Percentiles rank a stretch among this genome's conserved stretches.
These are phyloP conservation scores for Xylaria sp. DNA, from an alignment of 2,329 filamentous ascomycete genomes.

Conservation along the genomic window DNA sequence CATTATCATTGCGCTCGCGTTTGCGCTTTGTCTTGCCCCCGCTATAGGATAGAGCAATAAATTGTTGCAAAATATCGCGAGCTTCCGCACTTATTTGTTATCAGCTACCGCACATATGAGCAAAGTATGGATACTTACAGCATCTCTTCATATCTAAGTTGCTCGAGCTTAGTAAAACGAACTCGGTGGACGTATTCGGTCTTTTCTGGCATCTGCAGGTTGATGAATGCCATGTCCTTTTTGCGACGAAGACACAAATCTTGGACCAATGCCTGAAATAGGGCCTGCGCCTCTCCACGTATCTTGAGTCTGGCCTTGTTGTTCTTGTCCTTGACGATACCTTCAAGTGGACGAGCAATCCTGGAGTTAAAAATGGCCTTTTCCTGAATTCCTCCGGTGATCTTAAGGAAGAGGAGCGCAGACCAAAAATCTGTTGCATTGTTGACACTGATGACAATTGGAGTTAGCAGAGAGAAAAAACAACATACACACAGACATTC, in stretches of 20 bases:
- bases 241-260: conserved; percentile 82
- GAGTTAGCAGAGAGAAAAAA: conserved; percentile 42
- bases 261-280: conserved; percentile 82
- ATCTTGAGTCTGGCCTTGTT: conserved; percentile 54
- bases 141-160: conserved; percentile 79
- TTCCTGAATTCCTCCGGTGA: conserved; percentile 79
- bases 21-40: conserved; percentile 50
- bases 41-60: conserved; percentile 48
- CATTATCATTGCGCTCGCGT: conserved; percentile 50
- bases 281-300: conserved; percentile 62
- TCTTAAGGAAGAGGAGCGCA: conserved; percentile 77
- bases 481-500: neutral
- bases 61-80: conserved; percentile 73
- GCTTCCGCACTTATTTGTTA: conserved; percentile 69
- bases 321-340: conserved; percentile 34
- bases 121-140: conserved; percentile 57
- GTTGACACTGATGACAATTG: conserved; percentile 67
- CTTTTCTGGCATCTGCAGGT: conserved; percentile 80
- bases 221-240: conserved; percentile 90
- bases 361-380: conserved; percentile 77
- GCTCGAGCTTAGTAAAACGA: conserved; percentile 76
- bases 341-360: conserved; percentile 71
- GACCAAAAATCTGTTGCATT: conserved; percentile 83
- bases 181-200: conserved; percentile 82
- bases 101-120: conserved; percentile 39